Evolutionary conservation across 352 stramenopile species (phyloP).

Genomic region (Phytophthora boehmeriae): DNA sequence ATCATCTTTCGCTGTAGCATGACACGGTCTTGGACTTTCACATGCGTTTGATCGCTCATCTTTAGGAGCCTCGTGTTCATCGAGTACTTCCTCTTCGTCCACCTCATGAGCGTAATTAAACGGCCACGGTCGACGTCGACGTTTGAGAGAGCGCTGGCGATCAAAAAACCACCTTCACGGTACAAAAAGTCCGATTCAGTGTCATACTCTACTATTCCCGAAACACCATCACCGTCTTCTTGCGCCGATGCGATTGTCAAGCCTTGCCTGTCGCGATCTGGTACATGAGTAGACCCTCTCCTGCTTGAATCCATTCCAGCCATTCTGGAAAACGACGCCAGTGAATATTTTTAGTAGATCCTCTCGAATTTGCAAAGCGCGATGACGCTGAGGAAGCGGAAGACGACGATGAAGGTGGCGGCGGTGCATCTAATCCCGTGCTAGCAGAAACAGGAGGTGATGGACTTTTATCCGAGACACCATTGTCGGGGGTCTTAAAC

Average conservation of each 20-base stretch:
- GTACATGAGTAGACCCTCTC: conserved; percentile 9
- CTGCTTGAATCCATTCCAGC: conserved; percentile 34
- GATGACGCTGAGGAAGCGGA: conserved; percentile 38
- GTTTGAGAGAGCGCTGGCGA: conserved; percentile 67
- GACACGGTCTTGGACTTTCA: conserved; percentile 15
- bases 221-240: conserved; percentile 23
- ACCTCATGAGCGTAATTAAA: conserved; percentile 57
- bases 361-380: conserved; percentile 30
- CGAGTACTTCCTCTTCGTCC: conserved; percentile 28
- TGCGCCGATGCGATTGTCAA: conserved; percentile 26
- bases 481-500: conserved; percentile 33
- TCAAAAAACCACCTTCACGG: conserved; percentile 84
- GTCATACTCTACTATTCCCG: conserved; percentile 20
- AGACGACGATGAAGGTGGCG: conserved; percentile 33
- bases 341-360: conserved; percentile 55
- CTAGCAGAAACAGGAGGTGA: conserved; percentile 9
- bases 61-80: conserved; percentile 24
- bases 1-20: conserved; percentile 17
- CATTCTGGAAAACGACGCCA: conserved; percentile 67
- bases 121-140: conserved; percentile 55
- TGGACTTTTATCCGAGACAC: conserved; percentile 18
- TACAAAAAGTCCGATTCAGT: conserved; percentile 78
- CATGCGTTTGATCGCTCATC: conserved; percentile 10
- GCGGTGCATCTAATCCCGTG: conserved; percentile 25
- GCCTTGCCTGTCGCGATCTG: conserved; percentile 19